Conservation (phyloP, 1,284 basidiomycete genomes). For the Cutaneotrichosporon cyanovorans region DNA sequence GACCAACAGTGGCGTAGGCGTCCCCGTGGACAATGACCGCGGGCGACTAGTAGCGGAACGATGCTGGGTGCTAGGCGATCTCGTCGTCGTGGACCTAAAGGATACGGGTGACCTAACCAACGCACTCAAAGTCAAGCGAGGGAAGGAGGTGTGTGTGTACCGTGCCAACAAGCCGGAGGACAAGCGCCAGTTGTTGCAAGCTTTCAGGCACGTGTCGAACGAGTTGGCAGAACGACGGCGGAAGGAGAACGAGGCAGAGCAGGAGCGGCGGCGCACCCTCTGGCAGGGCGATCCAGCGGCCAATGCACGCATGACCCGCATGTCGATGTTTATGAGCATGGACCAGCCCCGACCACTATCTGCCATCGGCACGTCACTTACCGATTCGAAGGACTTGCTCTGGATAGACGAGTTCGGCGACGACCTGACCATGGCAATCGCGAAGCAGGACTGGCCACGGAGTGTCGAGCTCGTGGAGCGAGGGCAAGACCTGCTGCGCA, state of each 20-base stretch:
- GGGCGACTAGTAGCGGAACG: constrained; percentile 74
- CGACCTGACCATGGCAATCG: constrained; percentile 83
- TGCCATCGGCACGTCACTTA: constrained; percentile 53
- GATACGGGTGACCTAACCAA: constrained; percentile 88
- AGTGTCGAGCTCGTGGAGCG: constrained; percentile 77
- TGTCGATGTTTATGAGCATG: constrained; percentile 20
- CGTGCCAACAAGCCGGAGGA: constrained; percentile 71
- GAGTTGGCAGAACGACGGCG: constrained; percentile 78
- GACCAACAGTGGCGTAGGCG: constrained; percentile 1
- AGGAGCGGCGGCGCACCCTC: constrained; percentile 72
- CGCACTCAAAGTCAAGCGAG: constrained; percentile 89
- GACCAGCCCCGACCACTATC: constrained; percentile 51
- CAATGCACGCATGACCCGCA: constrained; percentile 10
- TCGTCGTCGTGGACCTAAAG: constrained; percentile 89
- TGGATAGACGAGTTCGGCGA: constrained; percentile 89
- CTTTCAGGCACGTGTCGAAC: constrained; percentile 86
- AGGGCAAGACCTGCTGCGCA: constrained; percentile 62
- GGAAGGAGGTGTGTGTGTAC: constrained; percentile 90
- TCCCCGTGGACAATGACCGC: constrained; percentile 50
- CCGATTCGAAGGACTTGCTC: constrained; percentile 61
- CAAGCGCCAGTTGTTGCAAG: constrained; percentile 74
- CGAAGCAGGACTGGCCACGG: constrained; percentile 78
- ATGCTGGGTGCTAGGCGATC: constrained; percentile 86
- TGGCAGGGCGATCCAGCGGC: constrained; percentile 55
- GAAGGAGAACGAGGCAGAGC: constrained; percentile 85